A percentile compares a stretch with the other conserved stretches of the same genome.
phyloP scores from a whole-genome alignment of 805 yeast genomes.

The Ogataea nitratoaversa region DNA sequence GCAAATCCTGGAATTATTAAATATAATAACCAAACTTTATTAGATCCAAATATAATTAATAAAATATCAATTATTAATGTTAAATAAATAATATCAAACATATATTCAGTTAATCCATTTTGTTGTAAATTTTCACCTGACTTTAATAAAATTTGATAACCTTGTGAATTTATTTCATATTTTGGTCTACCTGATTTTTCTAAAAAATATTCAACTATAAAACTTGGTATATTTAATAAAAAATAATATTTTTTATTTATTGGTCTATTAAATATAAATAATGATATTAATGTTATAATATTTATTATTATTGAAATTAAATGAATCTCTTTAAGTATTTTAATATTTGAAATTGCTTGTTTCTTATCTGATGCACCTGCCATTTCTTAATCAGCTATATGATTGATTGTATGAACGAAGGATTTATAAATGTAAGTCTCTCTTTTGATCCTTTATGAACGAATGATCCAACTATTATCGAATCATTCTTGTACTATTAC shows the following conservation, averaged over 20 bases:
- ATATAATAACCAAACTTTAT: constrained; percentile 56
- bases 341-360: constrained; percentile 29
- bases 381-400: constrained; percentile 16
- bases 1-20: constrained; percentile 51
- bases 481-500: too few species aligned
- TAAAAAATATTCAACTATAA: constrained; percentile 44
- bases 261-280: constrained; percentile 43
- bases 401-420: not conserved
- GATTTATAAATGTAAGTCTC: too few species aligned
- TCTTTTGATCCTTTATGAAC: too few species aligned
- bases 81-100: constrained; percentile 65
- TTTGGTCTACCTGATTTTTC: constrained; percentile 62
- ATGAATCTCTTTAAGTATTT: constrained; percentile 31
- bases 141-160: constrained; percentile 36
- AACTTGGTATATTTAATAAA: constrained; percentile 38
- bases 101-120: constrained; percentile 64
- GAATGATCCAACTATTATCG: too few species aligned
- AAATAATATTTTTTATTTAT: constrained; percentile 39
- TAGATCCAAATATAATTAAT: constrained; percentile 50
- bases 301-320: constrained; percentile 36
- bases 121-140: constrained; percentile 62
- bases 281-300: constrained; percentile 33
- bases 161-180: constrained; percentile 35
- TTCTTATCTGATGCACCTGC: constrained; percentile 38
- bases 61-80: constrained; percentile 56